Evolutionary conservation across 2,329 filamentous ascomycete genomes (phyloP), one percentile per base, ranked within the genome.

Genomic region (Cercospora sojina): DNA sequence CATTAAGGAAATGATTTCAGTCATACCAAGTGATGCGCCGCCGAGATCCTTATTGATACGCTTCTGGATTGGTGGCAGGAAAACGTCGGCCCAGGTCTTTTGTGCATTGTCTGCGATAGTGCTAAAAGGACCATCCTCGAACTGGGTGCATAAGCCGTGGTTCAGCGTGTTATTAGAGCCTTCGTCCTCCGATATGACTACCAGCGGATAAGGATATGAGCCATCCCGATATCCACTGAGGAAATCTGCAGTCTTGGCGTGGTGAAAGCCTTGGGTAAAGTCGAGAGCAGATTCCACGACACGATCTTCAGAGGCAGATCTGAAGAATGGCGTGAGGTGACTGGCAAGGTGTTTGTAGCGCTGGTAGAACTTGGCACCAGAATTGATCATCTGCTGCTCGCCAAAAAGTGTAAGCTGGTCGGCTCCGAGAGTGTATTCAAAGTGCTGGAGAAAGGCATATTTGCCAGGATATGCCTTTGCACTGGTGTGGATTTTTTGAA

Each of bases 91-190:
- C 85, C 89, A 97, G 2, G 77, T 77, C 0, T 76, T 75, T 75
- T 90, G 85, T 0, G 86, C 85, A 1, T 78, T 76, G 25, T 79
- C 73, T 18, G 84, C 85, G 4, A 86, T 78, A 1, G 79, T 76
- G 5, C 82, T 82, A 64, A 82, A 78, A 10, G 82, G 79, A 0
- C 86, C 88, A 0, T 84, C 76, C 73, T 93, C 90, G 72, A 96
- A 96, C 0, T 81, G 81, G 3, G 83, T 84, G 78, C 93, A 97
- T 9, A 86, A 82, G 35, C 86, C 85, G 75, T 94, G 91, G 71
- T 89, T 88, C 25, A 97, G 84, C 0, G 92, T 93, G 79, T 97
- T 97, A 80, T 97, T 97, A 71, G 83, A 83, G 0, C 83, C 85
- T 0, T 80, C 69, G 2, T 79, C 83, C 77, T 97, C 93, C 1